A percentile compares a stretch with the other conserved stretches of the same genome.
Conservation (phyloP, 345 rosid genomes). For the Rubroshorea leprosula region DNA sequence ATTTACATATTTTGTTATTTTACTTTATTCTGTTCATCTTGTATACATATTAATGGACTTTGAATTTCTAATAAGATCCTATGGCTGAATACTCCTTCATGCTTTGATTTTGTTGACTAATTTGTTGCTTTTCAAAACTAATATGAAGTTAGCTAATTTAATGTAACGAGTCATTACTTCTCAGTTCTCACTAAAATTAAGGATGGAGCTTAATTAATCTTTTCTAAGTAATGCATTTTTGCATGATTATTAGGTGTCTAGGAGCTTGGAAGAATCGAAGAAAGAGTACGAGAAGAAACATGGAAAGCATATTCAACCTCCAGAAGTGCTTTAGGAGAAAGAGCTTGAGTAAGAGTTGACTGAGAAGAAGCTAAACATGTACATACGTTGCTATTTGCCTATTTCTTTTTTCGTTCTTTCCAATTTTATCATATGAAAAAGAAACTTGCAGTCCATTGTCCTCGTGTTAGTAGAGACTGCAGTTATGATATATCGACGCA, state of each 20-base stretch:
- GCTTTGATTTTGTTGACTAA: too few species aligned
- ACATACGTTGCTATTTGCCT: too few species aligned
- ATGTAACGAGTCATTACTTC: too few species aligned
- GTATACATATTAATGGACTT: too few species aligned
- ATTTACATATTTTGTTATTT: too few species aligned
- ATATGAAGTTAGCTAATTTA: too few species aligned
- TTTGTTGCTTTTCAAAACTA: too few species aligned
- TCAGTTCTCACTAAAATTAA: too few species aligned
- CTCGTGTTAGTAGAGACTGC: neutral
- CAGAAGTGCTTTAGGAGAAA: slow-evolving; percentile 18
- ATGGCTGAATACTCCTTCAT: too few species aligned
- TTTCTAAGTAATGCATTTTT: neutral
- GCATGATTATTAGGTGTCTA: slow-evolving; percentile 45
- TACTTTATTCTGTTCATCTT: too few species aligned
- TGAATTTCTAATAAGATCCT: too few species aligned
- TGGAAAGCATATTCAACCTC: slow-evolving; percentile 30
- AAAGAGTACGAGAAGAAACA: slow-evolving; percentile 43
- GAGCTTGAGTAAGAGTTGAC: slow-evolving; percentile 10
- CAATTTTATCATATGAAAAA: neutral
- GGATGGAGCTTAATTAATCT: neutral
- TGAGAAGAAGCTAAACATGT: neutral
- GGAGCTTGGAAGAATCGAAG: slow-evolving; percentile 64
- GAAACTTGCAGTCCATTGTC: neutral
- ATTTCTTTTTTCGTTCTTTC: neutral
- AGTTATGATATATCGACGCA: neutral